Percentiles rank a stretch among this genome's conserved stretches.
Evolutionary conservation across 164 flowering plant species (phyloP).

Genomic region (Aristolochia californica): DNA sequence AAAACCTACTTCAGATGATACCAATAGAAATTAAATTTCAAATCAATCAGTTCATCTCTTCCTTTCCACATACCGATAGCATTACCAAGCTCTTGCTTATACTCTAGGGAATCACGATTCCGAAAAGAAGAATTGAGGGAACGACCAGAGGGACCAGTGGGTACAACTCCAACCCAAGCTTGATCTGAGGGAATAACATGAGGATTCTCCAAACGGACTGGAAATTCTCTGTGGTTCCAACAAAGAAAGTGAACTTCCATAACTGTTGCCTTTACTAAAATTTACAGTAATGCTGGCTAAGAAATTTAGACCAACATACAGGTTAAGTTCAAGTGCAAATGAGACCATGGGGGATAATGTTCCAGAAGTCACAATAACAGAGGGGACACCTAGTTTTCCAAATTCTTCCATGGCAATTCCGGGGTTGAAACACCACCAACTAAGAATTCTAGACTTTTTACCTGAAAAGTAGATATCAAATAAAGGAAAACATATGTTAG

Average conservation of each 20-base stretch:
- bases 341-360: slow-evolving; percentile 91
- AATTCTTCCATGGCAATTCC: slow-evolving; percentile 85
- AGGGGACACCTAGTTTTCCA: slow-evolving; percentile 46
- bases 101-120: slow-evolving; percentile 68
- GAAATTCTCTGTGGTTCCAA: slow-evolving; percentile 52
- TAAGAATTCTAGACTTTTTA: slow-evolving; percentile 63
- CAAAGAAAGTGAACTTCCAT: slow-evolving; percentile 2
- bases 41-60: background rate
- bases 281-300: no score
- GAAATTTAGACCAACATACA: slow-evolving; percentile 30
- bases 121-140: slow-evolving; percentile 78
- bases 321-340: slow-evolving; percentile 79
- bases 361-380: slow-evolving; percentile 94
- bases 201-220: slow-evolving; percentile 86
- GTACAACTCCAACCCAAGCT: slow-evolving; percentile 89
- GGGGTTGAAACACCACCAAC: slow-evolving; percentile 99
- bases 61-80: slow-evolving; percentile 63
- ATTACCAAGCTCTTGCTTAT: slow-evolving; percentile 91
- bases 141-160: slow-evolving; percentile 83
- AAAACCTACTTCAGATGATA: background rate
- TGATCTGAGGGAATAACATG: slow-evolving; percentile 88
- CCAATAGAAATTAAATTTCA: background rate
- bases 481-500: background rate
- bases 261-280: no score
- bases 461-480: slow-evolving; percentile 30